Conservation (phyloP, 2,329 filamentous ascomycete species). For the Geoglossum cookeanum region DNA sequence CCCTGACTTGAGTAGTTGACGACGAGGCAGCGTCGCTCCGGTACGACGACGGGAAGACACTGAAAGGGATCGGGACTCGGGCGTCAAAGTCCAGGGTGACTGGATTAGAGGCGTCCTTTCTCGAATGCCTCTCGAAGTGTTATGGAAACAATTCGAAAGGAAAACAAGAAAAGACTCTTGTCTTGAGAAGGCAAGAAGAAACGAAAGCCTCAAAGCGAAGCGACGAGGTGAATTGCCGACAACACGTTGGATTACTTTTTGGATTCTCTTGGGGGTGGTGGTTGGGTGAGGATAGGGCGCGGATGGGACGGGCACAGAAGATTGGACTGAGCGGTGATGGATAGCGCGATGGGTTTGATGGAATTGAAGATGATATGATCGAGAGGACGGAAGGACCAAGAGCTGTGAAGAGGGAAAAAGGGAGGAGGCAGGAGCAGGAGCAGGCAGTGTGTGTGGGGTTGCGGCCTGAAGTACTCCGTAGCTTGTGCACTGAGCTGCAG, state of each 20-base stretch:
- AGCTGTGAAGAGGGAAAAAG: neutral
- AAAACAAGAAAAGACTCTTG: conserved; percentile 49
- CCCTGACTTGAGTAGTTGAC: conserved; percentile 44
- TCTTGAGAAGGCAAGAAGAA: neutral
- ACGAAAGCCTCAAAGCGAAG: neutral
- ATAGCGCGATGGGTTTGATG: neutral
- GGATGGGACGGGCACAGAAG: neutral
- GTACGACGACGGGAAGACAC: conserved; percentile 99
- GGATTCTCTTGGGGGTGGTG: neutral
- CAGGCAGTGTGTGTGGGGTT: neutral
- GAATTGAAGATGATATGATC: neutral
- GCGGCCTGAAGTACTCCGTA: neutral
- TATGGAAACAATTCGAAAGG: conserved; percentile 37
- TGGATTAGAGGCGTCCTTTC: conserved; percentile 58
- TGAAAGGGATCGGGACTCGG: conserved; percentile 97
- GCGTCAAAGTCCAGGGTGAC: conserved; percentile 99
- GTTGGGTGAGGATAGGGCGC: neutral
- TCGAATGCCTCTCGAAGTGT: conserved; percentile 44
- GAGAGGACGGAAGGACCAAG: neutral
- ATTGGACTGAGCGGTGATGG: neutral
- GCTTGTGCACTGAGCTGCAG: neutral
- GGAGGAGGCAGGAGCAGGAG: neutral
- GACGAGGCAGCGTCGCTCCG: conserved; percentile 49
- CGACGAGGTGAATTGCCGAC: conserved; percentile 1
- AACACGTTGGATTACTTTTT: neutral